Conservation (phyloP, 2,329 filamentous ascomycete species). For the Fusarium sp. region DNA sequence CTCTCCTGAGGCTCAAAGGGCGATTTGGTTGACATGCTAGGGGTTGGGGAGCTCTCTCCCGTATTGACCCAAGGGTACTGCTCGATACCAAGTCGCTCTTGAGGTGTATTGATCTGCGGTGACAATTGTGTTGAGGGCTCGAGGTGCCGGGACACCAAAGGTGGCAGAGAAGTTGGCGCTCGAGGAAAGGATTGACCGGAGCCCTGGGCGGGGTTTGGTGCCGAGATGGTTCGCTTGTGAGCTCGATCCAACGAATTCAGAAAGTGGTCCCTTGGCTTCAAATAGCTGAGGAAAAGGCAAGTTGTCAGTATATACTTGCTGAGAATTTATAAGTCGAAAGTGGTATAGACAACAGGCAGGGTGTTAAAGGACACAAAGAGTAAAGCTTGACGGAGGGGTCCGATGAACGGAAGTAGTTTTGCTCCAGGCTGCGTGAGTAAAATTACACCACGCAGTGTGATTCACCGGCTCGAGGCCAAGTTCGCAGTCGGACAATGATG, state of each 20-base stretch:
- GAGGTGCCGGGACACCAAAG: conserved; percentile 29
- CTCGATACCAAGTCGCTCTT: conserved; percentile 23
- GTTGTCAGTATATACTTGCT: conserved; percentile 12
- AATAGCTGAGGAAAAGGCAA: conserved; percentile 12
- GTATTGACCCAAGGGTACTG: conserved; percentile 29
- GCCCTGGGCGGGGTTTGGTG: conserved; percentile 57
- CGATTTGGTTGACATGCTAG: conserved; percentile 23
- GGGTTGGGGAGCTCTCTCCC: conserved; percentile 25
- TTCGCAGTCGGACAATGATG: conserved; percentile 12
- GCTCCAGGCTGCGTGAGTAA: not conserved
- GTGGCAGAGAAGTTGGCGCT: conserved; percentile 37
- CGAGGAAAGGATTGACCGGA: conserved; percentile 36
- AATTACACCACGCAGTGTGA: conserved; percentile 5
- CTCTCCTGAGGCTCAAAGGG: conserved; percentile 20
- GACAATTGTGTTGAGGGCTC: conserved; percentile 32
- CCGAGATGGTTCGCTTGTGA: conserved; percentile 65
- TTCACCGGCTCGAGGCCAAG: conserved; percentile 18
- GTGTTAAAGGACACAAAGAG: not conserved
- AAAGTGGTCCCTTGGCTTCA: conserved; percentile 25
- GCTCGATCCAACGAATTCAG: conserved; percentile 45
- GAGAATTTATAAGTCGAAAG: conserved; percentile 16
- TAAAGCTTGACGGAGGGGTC: conserved; percentile 5
- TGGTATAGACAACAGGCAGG: not conserved
- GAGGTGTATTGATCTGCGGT: conserved; percentile 28
- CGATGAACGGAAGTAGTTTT: not conserved